These are phyloP conservation scores for Theobroma cacao DNA, from an alignment of 345 rosid species.

Conservation along the genomic window DNA sequence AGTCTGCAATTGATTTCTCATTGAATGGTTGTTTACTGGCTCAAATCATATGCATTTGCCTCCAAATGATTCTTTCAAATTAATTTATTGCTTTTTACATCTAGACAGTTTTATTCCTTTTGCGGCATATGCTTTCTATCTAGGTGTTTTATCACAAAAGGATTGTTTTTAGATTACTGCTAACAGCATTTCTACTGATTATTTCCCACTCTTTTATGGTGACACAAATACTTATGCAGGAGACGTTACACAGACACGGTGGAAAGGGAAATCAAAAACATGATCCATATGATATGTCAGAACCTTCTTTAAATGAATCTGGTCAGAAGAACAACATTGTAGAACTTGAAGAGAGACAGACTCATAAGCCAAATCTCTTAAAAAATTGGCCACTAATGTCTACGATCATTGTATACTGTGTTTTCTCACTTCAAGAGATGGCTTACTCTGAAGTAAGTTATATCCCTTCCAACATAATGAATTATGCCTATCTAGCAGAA, in stretches of 20 bases:
- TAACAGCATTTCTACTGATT: not conserved
- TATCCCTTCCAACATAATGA: no score
- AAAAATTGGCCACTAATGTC: slow-evolving; percentile 60
- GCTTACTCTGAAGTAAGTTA: slow-evolving; percentile 53
- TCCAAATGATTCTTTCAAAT: no score
- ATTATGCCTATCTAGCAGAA: no score
- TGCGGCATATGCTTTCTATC: not conserved
- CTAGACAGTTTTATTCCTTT: no score
- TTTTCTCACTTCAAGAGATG: slow-evolving; percentile 60
- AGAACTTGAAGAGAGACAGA: slow-evolving; percentile 16
- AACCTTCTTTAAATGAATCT: slow-evolving; percentile 26
- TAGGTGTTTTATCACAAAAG: not conserved
- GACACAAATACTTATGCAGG: slow-evolving; percentile 28
- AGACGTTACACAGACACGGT: slow-evolving; percentile 44
- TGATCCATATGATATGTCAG: slow-evolving; percentile 9
- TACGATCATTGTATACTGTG: slow-evolving; percentile 46
- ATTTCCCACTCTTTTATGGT: not conserved
- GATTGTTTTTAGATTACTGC: not conserved
- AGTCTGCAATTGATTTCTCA: not conserved
- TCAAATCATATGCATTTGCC: not conserved
- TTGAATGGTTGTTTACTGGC: no score
- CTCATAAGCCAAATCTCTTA: slow-evolving; percentile 31
- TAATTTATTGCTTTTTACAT: no score
- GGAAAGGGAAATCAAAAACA: slow-evolving; percentile 11
- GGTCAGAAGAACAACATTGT: not conserved